These are phyloP conservation scores for Hymenochaete sp. DNA, from an alignment of 1,284 basidiomycete genomes.

Conservation along the genomic window DNA sequence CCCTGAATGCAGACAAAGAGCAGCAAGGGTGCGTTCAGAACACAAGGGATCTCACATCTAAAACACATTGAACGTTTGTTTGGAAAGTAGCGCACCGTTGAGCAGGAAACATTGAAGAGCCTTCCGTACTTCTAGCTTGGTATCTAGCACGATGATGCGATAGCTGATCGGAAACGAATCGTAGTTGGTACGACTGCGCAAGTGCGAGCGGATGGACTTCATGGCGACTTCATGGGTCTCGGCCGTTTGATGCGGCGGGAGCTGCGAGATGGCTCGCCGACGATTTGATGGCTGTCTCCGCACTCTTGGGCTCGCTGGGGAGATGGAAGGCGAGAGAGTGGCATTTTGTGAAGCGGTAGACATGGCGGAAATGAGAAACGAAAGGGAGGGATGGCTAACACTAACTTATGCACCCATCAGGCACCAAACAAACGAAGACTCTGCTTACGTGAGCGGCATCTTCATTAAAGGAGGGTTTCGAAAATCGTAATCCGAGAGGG, in stretches of 20 bases:
- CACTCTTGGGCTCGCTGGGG: conserved; percentile 28
- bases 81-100: conserved; percentile 54
- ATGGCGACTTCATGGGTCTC: conserved; percentile 72
- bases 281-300: conserved; percentile 38
- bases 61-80: neutral
- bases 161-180: conserved; percentile 96
- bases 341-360: conserved; percentile 26
- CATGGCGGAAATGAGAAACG: conserved; percentile 2
- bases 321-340: conserved; percentile 26
- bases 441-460: no score
- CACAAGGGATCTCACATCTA: neutral
- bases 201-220: conserved; percentile 69
- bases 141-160: conserved; percentile 93
- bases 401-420: no score
- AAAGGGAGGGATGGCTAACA: neutral
- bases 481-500: no score
- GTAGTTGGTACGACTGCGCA: conserved; percentile 82
- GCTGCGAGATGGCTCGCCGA: conserved; percentile 49
- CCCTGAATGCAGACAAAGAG: conserved; percentile 47
- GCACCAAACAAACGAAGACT: no score
- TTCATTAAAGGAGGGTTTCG: no score
- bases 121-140: conserved; percentile 88
- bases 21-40: neutral
- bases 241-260: conserved; percentile 43
- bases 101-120: conserved; percentile 83